Percentiles rank a stretch among this genome's conserved stretches.
phyloP scores from a whole-genome alignment of 495 filamentous ascomycete species.

The Evansstolkia leycettana region DNA sequence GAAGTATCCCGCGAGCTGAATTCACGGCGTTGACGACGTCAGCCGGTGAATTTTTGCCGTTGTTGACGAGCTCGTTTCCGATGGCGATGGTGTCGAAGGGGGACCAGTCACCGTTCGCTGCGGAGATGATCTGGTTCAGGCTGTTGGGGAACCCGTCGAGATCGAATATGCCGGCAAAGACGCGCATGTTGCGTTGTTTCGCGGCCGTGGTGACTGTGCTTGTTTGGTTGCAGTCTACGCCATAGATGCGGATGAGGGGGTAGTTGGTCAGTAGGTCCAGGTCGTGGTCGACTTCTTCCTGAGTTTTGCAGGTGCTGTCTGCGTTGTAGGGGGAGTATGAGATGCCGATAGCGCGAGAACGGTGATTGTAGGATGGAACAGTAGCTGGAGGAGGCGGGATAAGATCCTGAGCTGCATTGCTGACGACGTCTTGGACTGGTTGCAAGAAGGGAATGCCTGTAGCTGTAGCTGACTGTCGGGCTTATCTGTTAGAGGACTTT shows the following conservation, averaged over 20 bases:
- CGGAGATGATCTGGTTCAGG: conserved; percentile 39
- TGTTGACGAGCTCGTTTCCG: conserved; percentile 73
- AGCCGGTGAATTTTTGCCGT: conserved; percentile 34
- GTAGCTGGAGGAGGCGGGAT: not conserved
- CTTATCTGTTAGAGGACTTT: too few species aligned
- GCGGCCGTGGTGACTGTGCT: conserved; percentile 45
- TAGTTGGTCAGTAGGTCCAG: conserved; percentile 42
- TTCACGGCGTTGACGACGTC: conserved; percentile 43
- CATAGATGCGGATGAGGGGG: conserved; percentile 63
- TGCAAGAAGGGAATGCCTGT: conserved; percentile 2
- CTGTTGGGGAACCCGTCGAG: conserved; percentile 43
- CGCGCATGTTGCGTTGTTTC: conserved; percentile 41
- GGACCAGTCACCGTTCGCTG: conserved; percentile 46
- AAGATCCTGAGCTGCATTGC: conserved; percentile 2
- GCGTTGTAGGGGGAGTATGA: conserved; percentile 65
- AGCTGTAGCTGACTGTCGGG: too few species aligned
- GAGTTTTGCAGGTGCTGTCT: conserved; percentile 53
- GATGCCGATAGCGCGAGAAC: conserved; percentile 35
- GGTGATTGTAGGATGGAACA: conserved; percentile 2
- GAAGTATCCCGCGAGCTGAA: conserved; percentile 42
- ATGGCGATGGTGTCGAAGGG: conserved; percentile 57
- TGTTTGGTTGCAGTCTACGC: conserved; percentile 66
- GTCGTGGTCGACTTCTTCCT: conserved; percentile 48
- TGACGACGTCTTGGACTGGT: conserved; percentile 1
- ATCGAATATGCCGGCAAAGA: conserved; percentile 66